Evolutionary conservation across 1,139 yeast genomes (phyloP).

Genomic region (Pichia sp.): DNA sequence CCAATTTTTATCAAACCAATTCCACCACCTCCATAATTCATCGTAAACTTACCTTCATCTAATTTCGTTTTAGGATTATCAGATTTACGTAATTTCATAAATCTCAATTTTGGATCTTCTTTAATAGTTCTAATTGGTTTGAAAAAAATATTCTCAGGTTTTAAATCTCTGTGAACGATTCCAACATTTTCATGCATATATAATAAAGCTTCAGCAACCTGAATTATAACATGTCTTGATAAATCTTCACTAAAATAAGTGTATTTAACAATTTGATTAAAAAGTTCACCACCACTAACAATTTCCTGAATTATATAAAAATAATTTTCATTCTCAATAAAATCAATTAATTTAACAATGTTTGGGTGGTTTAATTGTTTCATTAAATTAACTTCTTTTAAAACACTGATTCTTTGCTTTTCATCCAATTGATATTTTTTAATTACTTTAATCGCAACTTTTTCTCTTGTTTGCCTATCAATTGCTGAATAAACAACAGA

Average conservation of each 20-base stretch:
- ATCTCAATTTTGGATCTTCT: constrained; percentile 40
- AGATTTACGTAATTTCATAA: constrained; percentile 48
- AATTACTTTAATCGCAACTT: constrained; percentile 82
- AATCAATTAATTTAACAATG: constrained; percentile 65
- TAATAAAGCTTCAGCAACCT: constrained; percentile 75
- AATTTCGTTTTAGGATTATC: constrained; percentile 69
- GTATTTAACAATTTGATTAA: constrained; percentile 58
- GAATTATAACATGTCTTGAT: constrained; percentile 77
- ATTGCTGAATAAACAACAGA: constrained; percentile 76
- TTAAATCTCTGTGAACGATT: constrained; percentile 90
- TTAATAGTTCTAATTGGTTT: constrained; percentile 57
- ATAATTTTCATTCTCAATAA: constrained; percentile 54
- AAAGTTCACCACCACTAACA: constrained; percentile 81
- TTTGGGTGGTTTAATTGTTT: constrained; percentile 65
- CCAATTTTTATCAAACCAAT: constrained; percentile 83
- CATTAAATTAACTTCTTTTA: constrained; percentile 85
- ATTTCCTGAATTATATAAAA: constrained; percentile 81
- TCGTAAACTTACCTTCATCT: constrained; percentile 81
- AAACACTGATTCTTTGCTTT: constrained; percentile 52
- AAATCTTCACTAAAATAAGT: constrained; percentile 88
- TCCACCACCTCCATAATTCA: constrained; percentile 84
- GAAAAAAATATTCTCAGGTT: constrained; percentile 87
- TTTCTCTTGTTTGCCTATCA: constrained; percentile 39
- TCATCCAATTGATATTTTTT: constrained; percentile 56
- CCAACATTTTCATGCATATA: constrained; percentile 79